Conservation (phyloP, 1,284 basidiomycete genomes). For the Tylopilus sp. region DNA sequence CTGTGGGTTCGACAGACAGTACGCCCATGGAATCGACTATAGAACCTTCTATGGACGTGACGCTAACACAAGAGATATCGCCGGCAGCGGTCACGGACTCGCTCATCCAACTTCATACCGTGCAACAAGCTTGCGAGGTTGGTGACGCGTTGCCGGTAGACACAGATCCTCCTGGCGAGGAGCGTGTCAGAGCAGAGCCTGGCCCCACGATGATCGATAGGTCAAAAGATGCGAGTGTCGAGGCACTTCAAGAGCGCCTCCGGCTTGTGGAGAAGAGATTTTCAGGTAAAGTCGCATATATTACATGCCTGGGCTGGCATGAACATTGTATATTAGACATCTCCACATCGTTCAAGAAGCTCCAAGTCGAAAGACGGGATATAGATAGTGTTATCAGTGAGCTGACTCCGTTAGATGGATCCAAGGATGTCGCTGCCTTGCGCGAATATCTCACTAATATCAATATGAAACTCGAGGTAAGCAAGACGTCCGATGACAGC, state of each 20-base stretch:
- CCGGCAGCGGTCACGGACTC: not conserved
- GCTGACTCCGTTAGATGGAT: slow-evolving; percentile 66
- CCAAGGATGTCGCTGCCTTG: slow-evolving; percentile 63
- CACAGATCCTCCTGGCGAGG: not conserved
- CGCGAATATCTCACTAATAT: slow-evolving; percentile 71
- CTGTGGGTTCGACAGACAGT: not conserved
- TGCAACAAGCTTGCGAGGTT: slow-evolving; percentile 5
- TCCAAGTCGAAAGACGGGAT: slow-evolving; percentile 66
- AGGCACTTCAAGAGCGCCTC: slow-evolving; percentile 58
- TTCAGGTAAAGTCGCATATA: slow-evolving; percentile 43
- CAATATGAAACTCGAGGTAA: slow-evolving; percentile 66
- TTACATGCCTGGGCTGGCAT: not conserved
- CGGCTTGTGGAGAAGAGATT: slow-evolving; percentile 71
- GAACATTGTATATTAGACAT: slow-evolving; percentile 49
- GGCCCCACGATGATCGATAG: slow-evolving; percentile 9
- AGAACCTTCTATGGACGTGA: not conserved
- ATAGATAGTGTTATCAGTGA: slow-evolving; percentile 73
- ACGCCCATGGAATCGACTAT: not conserved
- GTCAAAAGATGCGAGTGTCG: slow-evolving; percentile 40
- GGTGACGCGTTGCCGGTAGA: not conserved
- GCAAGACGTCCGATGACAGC: slow-evolving; percentile 12
- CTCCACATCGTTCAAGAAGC: slow-evolving; percentile 68
- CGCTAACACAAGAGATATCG: not conserved
- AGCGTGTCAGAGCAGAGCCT: not conserved
- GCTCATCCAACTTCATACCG: not conserved